Evolutionary conservation across 139 green algal species (phyloP).

Genomic region (Chlamydomonas asymmetrica): DNA sequence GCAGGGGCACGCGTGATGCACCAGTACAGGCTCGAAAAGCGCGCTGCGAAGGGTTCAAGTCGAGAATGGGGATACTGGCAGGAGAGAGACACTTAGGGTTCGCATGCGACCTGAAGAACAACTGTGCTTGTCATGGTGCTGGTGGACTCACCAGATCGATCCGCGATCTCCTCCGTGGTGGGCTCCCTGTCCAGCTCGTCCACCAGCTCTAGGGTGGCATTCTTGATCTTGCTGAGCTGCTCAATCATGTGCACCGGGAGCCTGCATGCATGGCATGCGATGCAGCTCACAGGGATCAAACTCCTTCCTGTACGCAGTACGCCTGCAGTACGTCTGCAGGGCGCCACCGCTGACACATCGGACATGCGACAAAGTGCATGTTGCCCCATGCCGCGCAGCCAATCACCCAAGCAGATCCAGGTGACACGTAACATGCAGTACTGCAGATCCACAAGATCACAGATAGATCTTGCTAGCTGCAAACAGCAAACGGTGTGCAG

Average conservation of each 20-base stretch:
- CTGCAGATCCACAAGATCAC: too few relatives aligned
- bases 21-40: too few relatives aligned
- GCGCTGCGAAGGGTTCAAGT: too few relatives aligned
- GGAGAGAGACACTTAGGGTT: conserved; percentile 47
- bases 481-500: not conserved
- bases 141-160: conserved; percentile 9
- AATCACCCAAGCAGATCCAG: too few relatives aligned
- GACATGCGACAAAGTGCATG: not conserved
- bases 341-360: not conserved
- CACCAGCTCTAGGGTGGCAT: conserved; percentile 32
- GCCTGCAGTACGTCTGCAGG: not conserved
- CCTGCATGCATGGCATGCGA: too few relatives aligned
- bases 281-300: too few relatives aligned
- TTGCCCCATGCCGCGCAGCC: not conserved
- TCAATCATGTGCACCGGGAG: conserved; percentile 87
- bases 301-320: not conserved
- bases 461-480: not conserved
- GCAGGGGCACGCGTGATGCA: too few relatives aligned
- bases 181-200: conserved; percentile 41
- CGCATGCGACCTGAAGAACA: too few relatives aligned
- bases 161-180: conserved; percentile 44
- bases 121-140: too few relatives aligned
- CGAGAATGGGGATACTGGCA: not conserved
- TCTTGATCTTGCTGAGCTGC: conserved; percentile 45
- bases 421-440: too few relatives aligned